These are phyloP conservation scores for Apiospora aurea DNA, from an alignment of 2,329 filamentous ascomycete species.

Conservation along the genomic window DNA sequence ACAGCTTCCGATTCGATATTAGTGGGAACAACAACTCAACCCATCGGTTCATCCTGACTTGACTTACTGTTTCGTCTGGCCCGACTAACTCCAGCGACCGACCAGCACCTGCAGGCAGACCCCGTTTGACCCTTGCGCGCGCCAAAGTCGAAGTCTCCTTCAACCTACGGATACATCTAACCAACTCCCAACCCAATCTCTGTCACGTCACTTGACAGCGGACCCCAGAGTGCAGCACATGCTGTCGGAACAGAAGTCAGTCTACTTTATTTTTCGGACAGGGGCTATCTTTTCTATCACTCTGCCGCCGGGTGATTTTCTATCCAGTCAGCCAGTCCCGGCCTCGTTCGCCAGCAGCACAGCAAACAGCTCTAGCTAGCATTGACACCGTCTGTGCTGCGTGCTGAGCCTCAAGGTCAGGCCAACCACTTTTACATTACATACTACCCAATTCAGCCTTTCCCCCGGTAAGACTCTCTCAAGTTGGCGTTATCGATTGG, in stretches of 20 bases:
- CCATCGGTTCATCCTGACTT: slow-evolving; percentile 15
- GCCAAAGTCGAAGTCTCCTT: slow-evolving; percentile 5
- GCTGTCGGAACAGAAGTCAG: slow-evolving; percentile 2
- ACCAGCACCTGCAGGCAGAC: not conserved
- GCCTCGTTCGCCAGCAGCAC: not conserved
- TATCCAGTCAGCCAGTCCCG: not conserved
- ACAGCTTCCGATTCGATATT: not conserved
- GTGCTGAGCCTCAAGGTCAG: slow-evolving; percentile 15
- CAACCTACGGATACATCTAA: not conserved
- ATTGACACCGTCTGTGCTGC: slow-evolving; percentile 4
- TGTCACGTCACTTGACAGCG: slow-evolving; percentile 12
- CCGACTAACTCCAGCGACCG: not conserved
- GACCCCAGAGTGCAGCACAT: slow-evolving; percentile 12
- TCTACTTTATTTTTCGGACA: not conserved
- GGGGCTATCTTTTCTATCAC: not conserved
- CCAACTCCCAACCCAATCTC: slow-evolving; percentile 5
- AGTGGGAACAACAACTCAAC: slow-evolving; percentile 19
- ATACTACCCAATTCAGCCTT: slow-evolving; percentile 20
- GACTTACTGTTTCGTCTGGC: slow-evolving; percentile 11
- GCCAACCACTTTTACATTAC: not conserved
- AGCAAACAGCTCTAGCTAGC: slow-evolving; percentile 3
- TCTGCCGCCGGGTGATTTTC: not conserved
- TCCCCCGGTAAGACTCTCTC: slow-evolving; percentile 18
- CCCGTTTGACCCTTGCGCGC: slow-evolving; percentile 16
- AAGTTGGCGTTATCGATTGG: slow-evolving; percentile 23